These are phyloP conservation scores for Vachellia collinsii DNA, from an alignment of 306 rosid species.

Conservation along the genomic window DNA sequence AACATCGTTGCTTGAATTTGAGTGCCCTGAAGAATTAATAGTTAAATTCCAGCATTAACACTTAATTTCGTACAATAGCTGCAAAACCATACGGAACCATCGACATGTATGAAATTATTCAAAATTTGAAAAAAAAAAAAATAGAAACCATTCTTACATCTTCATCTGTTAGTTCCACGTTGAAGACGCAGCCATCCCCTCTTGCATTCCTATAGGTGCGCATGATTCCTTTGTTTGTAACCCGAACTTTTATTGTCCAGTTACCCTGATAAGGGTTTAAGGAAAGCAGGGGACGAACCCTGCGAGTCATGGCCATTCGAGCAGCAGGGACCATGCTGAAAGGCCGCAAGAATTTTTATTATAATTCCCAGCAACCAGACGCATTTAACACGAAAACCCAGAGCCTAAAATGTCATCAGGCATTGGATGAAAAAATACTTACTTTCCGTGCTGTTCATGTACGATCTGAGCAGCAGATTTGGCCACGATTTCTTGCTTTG, in stretches of 20 bases:
- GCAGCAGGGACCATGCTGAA: conserved; percentile 74
- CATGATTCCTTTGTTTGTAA: conserved; percentile 79
- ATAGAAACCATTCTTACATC: conserved; percentile 58
- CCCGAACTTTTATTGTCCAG: conserved; percentile 93
- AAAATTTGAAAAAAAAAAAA: not conserved
- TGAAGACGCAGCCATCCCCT: conserved; percentile 96
- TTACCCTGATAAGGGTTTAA: conserved; percentile 86
- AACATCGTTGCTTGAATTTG: conserved; percentile 98
- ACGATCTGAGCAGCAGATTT: conserved; percentile 93
- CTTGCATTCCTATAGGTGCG: conserved; percentile 81
- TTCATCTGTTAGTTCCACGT: conserved; percentile 90
- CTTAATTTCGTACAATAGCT: not conserved
- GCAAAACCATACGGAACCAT: not conserved
- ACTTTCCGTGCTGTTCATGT: conserved; percentile 76
- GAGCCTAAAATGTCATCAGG: not conserved
- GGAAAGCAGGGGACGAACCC: conserved; percentile 87
- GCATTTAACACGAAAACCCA: not conserved
- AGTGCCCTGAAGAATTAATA: conserved; percentile 61
- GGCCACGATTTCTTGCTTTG: conserved; percentile 67
- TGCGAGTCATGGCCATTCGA: conserved; percentile 84
- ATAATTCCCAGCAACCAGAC: not conserved
- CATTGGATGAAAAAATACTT: conserved; percentile 29
- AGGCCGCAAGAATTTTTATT: not conserved
- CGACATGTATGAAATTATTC: not conserved
- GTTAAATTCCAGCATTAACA: not conserved